Conservation (phyloP, 768 basidiomycete genomes). For the Tremella fuciformis region DNA sequence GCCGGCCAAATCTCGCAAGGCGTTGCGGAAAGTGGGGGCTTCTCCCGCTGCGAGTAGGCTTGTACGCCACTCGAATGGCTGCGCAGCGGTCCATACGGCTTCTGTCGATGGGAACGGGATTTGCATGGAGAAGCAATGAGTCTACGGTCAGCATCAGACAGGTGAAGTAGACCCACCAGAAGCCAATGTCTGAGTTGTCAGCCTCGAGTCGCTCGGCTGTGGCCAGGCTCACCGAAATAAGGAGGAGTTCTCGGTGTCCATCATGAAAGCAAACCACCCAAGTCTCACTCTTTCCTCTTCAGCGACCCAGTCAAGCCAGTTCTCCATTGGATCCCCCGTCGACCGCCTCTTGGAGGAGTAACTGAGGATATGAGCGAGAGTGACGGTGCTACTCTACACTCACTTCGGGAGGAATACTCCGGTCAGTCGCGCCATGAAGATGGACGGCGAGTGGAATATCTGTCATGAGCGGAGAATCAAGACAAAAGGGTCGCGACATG, state of each 20-base stretch:
- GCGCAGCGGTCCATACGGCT: slow-evolving; percentile 11
- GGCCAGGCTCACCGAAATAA: slow-evolving; percentile 2
- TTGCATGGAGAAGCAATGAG: slow-evolving; percentile 17
- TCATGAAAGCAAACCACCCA: slow-evolving; percentile 26
- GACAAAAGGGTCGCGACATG: background rate
- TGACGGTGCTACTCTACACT: background rate
- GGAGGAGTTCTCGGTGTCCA: slow-evolving; percentile 27
- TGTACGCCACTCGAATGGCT: slow-evolving; percentile 10
- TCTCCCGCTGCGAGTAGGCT: background rate
- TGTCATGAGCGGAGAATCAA: slow-evolving; percentile 3
- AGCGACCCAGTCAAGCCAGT: slow-evolving; percentile 23
- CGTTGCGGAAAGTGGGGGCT: slow-evolving; percentile 15
- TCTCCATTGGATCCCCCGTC: slow-evolving; percentile 15
- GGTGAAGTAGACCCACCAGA: slow-evolving; percentile 6
- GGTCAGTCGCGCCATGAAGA: slow-evolving; percentile 17
- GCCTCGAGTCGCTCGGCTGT: too few species aligned
- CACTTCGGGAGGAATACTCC: slow-evolving; percentile 17
- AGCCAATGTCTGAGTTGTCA: slow-evolving; percentile 7
- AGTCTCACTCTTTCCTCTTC: slow-evolving; percentile 22
- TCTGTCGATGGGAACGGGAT: slow-evolving; percentile 12
- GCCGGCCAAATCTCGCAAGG: slow-evolving; percentile 19
- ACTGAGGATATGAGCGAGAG: background rate
- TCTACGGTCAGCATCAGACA: slow-evolving; percentile 9
- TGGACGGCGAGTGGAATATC: slow-evolving; percentile 25
- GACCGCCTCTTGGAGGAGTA: too few species aligned